phyloP scores from a whole-genome alignment of 2,329 filamentous ascomycete species.

The Meredithiella fracta region DNA sequence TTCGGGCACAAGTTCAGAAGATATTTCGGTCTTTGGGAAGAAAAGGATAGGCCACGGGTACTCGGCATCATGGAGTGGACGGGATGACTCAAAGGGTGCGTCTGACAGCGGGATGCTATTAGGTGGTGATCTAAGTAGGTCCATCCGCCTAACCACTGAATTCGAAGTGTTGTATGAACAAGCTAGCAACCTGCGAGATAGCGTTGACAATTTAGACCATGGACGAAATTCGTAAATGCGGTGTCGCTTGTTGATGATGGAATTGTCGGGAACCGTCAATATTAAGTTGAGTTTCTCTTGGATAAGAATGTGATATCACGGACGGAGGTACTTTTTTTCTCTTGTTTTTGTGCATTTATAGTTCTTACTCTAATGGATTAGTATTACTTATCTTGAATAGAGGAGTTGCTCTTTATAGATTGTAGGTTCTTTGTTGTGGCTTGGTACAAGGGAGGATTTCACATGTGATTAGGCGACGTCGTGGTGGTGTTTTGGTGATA shows the following conservation, averaged over 20 bases:
- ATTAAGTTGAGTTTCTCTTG: neutral
- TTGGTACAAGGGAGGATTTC: neutral
- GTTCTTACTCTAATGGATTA: neutral
- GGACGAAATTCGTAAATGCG: neutral
- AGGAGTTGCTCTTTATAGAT: neutral
- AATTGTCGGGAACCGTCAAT: neutral
- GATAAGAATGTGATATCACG: too few species aligned
- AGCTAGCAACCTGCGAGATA: neutral
- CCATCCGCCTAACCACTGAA: neutral
- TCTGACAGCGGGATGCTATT: too few species aligned
- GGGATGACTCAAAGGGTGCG: too few species aligned
- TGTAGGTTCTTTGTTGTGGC: neutral
- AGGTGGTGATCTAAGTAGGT: neutral
- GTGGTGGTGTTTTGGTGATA: neutral
- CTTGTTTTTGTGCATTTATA: neutral
- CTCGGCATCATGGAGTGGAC: neutral
- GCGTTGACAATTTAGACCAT: neutral
- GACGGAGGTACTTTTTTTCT: neutral
- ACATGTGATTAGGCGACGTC: neutral
- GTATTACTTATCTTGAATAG: neutral
- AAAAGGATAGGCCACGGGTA: neutral
- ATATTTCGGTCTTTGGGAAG: neutral
- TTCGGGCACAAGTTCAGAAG: neutral
- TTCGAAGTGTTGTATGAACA: conserved; percentile 5
- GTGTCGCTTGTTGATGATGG: neutral